phyloP scores from a whole-genome alignment of 805 yeast species.

The Tetrapisispora namnaoensis region DNA sequence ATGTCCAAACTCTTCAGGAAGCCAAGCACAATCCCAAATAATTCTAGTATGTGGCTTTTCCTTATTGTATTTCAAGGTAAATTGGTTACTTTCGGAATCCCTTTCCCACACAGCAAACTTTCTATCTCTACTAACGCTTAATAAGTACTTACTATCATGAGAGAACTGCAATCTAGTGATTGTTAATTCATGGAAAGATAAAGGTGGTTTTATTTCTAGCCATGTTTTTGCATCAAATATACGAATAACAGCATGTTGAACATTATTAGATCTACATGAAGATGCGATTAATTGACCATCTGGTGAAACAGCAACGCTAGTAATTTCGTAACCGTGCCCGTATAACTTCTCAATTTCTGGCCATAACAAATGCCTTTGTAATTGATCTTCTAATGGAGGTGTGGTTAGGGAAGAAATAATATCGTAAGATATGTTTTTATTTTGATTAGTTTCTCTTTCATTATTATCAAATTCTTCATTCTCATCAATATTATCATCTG shows the following conservation, averaged over 20 bases:
- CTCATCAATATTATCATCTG: conserved; percentile 36
- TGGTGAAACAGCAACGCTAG: conserved; percentile 63
- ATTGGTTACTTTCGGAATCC: conserved; percentile 29
- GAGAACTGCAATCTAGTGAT: conserved; percentile 77
- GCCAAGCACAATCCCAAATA: conserved; percentile 93
- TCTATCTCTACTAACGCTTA: conserved; percentile 85
- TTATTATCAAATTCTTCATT: conserved; percentile 32
- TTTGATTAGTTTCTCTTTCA: conserved; percentile 18
- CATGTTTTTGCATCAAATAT: conserved; percentile 54
- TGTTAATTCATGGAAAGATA: conserved; percentile 71
- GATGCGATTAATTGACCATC: conserved; percentile 62
- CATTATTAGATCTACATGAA: conserved; percentile 82
- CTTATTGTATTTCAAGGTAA: conserved; percentile 32
- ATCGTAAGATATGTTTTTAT: conserved; percentile 36
- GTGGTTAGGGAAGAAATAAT: conserved; percentile 36
- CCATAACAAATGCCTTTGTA: conserved; percentile 87
- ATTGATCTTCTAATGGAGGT: conserved; percentile 84
- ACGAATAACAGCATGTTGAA: conserved; percentile 77
- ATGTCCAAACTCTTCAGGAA: conserved; percentile 39
- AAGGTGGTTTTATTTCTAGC: conserved; percentile 48
- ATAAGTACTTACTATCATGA: conserved; percentile 49
- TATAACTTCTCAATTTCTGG: conserved; percentile 92
- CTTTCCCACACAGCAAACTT: conserved; percentile 68
- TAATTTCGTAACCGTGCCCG: conserved; percentile 95
- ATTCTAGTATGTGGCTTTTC: conserved; percentile 84